Percentiles rank a stretch among this genome's conserved stretches.
phyloP scores from a whole-genome alignment of 73 alveolate genomes.

The Tetrahymena malaccensis region DNA sequence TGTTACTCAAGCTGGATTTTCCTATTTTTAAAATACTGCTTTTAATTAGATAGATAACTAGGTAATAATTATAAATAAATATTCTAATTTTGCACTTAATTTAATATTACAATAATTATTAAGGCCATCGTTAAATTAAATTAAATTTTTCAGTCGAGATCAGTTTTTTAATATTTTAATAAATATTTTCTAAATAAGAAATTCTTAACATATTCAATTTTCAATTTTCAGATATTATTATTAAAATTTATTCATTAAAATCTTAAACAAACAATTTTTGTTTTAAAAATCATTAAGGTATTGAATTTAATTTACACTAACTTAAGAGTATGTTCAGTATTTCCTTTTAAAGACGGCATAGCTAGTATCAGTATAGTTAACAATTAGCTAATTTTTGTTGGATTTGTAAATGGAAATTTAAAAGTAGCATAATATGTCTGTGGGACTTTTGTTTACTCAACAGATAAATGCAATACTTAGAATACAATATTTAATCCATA shows the following conservation, averaged over 20 bases:
- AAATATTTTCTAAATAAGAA: too few species aligned
- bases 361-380: not conserved
- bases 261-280: not conserved
- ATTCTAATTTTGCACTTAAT: too few species aligned
- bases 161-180: too few species aligned
- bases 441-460: not conserved
- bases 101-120: too few species aligned
- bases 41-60: not conserved
- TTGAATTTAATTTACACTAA: not conserved
- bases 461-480: not conserved
- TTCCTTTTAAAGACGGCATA: not conserved
- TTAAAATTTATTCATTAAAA: not conserved
- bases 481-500: not conserved
- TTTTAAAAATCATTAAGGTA: not conserved
- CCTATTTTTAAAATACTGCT: not conserved
- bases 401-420: not conserved
- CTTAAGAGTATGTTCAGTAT: not conserved
- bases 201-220: too few species aligned
- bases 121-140: too few species aligned
- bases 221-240: too few species aligned
- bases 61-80: too few species aligned
- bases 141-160: too few species aligned
- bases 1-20: not conserved
- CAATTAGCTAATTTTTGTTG: not conserved
- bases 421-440: not conserved